A percentile compares a stretch with the other conserved stretches of the same genome.
phyloP scores from a whole-genome alignment of 768 basidiomycete genomes.

The Serendipita indica region DNA sequence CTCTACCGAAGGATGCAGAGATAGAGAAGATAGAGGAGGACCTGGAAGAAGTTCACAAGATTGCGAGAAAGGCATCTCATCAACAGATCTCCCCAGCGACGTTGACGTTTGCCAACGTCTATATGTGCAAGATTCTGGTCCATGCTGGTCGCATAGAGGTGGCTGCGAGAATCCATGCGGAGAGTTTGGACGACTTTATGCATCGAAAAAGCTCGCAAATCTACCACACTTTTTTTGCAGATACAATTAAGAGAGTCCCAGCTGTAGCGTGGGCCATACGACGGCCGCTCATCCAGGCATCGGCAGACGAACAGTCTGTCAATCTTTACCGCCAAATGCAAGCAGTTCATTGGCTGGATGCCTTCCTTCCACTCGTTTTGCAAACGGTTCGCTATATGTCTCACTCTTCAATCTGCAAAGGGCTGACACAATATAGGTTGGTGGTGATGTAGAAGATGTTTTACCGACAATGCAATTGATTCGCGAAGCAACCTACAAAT shows the following conservation, averaged over 20 bases:
- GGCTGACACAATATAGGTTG: slow-evolving; percentile 21
- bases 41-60: slow-evolving; percentile 49
- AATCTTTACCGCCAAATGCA: slow-evolving; percentile 69
- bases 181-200: slow-evolving; percentile 60
- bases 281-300: slow-evolving; percentile 39
- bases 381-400: background rate
- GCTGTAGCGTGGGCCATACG: slow-evolving; percentile 50
- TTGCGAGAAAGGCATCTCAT: slow-evolving; percentile 42
- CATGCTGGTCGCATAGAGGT: slow-evolving; percentile 26
- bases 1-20: slow-evolving; percentile 36
- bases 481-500: slow-evolving; percentile 33
- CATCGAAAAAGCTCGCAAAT: slow-evolving; percentile 68
- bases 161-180: slow-evolving; percentile 41
- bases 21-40: slow-evolving; percentile 31
- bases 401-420: background rate
- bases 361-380: slow-evolving; percentile 27
- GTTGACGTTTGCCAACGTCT: slow-evolving; percentile 41
- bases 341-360: slow-evolving; percentile 54
- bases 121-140: slow-evolving; percentile 44
- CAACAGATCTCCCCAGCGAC: slow-evolving; percentile 34
- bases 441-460: slow-evolving; percentile 27
- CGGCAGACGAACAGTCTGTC: slow-evolving; percentile 37
- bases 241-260: slow-evolving; percentile 57
- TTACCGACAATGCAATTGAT: slow-evolving; percentile 37
- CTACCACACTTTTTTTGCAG: slow-evolving; percentile 59